A percentile compares a stretch with the other conserved stretches of the same genome.
Conservation (phyloP, 164 flowering plant species). For the Protea cynaroides region DNA sequence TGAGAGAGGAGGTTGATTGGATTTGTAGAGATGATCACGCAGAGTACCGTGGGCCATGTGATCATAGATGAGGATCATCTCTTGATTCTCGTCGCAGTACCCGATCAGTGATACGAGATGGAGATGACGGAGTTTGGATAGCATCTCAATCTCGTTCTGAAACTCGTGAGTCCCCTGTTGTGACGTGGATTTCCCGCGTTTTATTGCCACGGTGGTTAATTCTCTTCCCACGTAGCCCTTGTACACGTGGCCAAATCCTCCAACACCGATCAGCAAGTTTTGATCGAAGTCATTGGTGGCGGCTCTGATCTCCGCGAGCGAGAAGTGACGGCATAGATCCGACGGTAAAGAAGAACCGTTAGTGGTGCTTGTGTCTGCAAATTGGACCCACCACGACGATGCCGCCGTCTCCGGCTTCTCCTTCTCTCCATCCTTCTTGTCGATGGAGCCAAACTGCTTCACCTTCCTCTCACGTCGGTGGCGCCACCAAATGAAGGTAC, state of each 20-base stretch:
- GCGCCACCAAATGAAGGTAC: too few species aligned
- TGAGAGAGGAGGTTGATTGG: too few species aligned
- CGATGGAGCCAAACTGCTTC: neutral
- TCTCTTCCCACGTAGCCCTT: conserved; percentile 8
- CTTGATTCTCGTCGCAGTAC: conserved; percentile 6
- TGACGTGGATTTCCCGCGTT: conserved; percentile 13
- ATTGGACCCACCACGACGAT: too few species aligned
- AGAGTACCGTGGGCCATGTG: too few species aligned
- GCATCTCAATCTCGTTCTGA: conserved; percentile 12
- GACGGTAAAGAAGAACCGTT: too few species aligned
- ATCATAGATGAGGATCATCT: too few species aligned
- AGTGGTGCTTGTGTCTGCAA: too few species aligned
- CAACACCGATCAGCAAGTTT: conserved; percentile 2
- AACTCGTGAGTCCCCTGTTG: conserved; percentile 16
- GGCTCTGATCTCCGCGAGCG: too few species aligned
- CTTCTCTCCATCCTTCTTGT: too few species aligned
- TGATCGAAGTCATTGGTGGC: conserved; percentile 6
- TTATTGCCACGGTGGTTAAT: conserved; percentile 9
- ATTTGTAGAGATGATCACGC: too few species aligned
- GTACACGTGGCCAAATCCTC: conserved; percentile 13
- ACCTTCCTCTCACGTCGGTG: neutral
- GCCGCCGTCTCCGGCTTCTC: too few species aligned
- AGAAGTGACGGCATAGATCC: too few species aligned
- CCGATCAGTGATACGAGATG: conserved; percentile 14
- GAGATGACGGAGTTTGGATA: conserved; percentile 5